Evolutionary conservation across 148 eudicot species (phyloP).

Genomic region (Pharnaceum exiguum): DNA sequence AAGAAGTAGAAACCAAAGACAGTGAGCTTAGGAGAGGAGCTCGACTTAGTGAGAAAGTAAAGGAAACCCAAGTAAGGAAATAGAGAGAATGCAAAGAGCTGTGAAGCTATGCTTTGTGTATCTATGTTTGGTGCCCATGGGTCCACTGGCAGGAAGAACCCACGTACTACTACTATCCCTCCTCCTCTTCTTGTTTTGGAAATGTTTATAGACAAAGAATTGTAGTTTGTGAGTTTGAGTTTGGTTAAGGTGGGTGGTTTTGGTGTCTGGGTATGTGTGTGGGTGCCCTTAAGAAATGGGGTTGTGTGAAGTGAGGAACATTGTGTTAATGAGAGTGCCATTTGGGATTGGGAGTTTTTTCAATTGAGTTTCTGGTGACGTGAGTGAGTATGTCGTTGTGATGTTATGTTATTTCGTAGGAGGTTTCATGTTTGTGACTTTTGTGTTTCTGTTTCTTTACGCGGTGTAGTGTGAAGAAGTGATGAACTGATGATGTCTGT

Average conservation of each 20-base stretch:
- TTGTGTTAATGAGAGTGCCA: too few relatives aligned
- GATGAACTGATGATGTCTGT: too few relatives aligned
- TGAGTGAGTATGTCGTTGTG: too few relatives aligned
- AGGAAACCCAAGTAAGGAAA: conserved; percentile 93
- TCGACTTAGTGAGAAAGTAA: conserved; percentile 83
- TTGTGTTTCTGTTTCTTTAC: too few relatives aligned
- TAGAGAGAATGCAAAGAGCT: conserved; percentile 86
- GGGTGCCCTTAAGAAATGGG: conserved; percentile 19
- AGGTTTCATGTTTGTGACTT: too few relatives aligned
- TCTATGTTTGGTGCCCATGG: conserved; percentile 95
- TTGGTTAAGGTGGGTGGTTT: conserved; percentile 3
- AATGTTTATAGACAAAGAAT: neutral
- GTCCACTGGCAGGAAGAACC: conserved; percentile 60
- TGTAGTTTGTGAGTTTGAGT: too few relatives aligned
- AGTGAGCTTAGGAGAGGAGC: conserved; percentile 83
- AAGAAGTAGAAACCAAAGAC: conserved; percentile 97
- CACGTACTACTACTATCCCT: conserved; percentile 32
- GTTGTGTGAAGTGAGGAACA: conserved; percentile 12
- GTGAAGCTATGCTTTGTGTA: conserved; percentile 91
- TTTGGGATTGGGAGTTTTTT: too few relatives aligned
- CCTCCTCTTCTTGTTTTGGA: conserved; percentile 23
- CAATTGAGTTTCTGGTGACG: too few relatives aligned
- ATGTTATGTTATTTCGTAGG: too few relatives aligned
- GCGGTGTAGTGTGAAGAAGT: too few relatives aligned
- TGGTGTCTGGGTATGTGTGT: conserved; percentile 9